phyloP scores from a whole-genome alignment of 2,329 filamentous ascomycete species.

The Curvularia spicifera region DNA sequence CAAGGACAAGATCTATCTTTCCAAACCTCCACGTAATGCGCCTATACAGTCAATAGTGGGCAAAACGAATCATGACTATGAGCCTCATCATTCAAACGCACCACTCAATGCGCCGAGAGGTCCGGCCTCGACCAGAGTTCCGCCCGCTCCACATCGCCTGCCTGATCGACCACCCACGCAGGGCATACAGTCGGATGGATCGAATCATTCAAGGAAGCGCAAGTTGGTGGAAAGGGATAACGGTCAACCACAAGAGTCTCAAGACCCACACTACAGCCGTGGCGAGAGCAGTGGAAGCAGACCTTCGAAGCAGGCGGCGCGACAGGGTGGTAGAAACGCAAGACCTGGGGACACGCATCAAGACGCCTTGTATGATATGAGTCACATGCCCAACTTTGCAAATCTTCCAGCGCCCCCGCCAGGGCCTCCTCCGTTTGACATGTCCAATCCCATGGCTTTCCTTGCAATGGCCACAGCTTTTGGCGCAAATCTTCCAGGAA shows the following conservation, averaged over 20 bases:
- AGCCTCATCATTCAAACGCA: conserved; percentile 24
- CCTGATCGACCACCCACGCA: conserved; percentile 20
- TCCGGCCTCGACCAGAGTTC: conserved; percentile 26
- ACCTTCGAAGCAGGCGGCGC: conserved; percentile 63
- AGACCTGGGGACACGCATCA: conserved; percentile 17
- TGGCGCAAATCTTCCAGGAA: conserved; percentile 50
- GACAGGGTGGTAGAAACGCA: conserved; percentile 50
- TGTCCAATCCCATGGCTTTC: conserved; percentile 66
- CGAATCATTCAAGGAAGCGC: conserved; percentile 60
- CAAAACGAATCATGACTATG: conserved; percentile 29
- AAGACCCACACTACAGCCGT: conserved; percentile 49
- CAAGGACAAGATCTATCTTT: conserved; percentile 57
- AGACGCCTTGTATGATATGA: conserved; percentile 13
- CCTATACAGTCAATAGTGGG: conserved; percentile 34
- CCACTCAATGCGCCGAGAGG: conserved; percentile 34
- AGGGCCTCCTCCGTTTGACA: conserved; percentile 62
- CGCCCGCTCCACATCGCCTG: conserved; percentile 19
- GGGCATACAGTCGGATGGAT: conserved; percentile 16
- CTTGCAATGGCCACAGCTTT: conserved; percentile 64
- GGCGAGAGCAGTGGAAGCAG: conserved; percentile 48
- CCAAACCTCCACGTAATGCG: conserved; percentile 28
- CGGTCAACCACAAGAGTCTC: conserved; percentile 49
- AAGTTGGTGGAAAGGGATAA: conserved; percentile 62
- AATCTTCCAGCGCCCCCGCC: conserved; percentile 50
- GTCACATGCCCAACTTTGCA: conserved; percentile 24